Evolutionary conservation across 169 alveolate species (phyloP), one percentile per base, ranked within the genome.

Genomic region (Cryptosporidium felis): DNA sequence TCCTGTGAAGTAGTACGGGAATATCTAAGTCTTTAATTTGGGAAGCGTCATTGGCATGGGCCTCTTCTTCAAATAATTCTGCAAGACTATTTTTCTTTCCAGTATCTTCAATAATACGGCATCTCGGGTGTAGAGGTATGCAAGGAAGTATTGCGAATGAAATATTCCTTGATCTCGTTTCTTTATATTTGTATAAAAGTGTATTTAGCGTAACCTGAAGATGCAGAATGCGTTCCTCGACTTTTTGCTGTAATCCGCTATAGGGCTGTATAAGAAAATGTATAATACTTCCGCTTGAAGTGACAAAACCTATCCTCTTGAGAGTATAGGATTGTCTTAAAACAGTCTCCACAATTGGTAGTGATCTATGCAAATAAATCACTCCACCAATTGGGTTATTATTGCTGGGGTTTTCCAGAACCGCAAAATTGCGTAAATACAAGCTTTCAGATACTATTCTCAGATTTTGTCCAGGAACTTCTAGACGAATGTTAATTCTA

Each of bases 261-360:
- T 90, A 90, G 21, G 93, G 93, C 88, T 90, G 93, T 14, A 90
- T 80, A 34, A 90, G 62, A 38, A 80, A 90, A 80, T 80, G 80
- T 63, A 85, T 85, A 26, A 61, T 88, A 58, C 80, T 53, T 16
- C 93, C 93, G 38, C 80, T 90, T 38, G 85, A 80, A 38, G 89
- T 90, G 28, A 85, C 28, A 41, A 90, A 80, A 18, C 92, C 92
- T 12, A 90, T 47, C 34, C 93, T 80, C 45, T 88, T 90, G 5
- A 90, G 42, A 5, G 91, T 88, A 61, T 90, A 90, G 3, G 88
- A 89, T 9, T 85, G 80, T 9, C 93, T 80, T 26, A 89, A 60
- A 14, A 88, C 82, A 3, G 65, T 58, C 16, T 88, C 66, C 16
- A 63, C 74, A 0, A 32, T 61, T n/a, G 89, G 80, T 14, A 80